These are phyloP conservation scores for Solanum arcanum DNA, from an alignment of 257 asterid species.

Conservation along the genomic window DNA sequence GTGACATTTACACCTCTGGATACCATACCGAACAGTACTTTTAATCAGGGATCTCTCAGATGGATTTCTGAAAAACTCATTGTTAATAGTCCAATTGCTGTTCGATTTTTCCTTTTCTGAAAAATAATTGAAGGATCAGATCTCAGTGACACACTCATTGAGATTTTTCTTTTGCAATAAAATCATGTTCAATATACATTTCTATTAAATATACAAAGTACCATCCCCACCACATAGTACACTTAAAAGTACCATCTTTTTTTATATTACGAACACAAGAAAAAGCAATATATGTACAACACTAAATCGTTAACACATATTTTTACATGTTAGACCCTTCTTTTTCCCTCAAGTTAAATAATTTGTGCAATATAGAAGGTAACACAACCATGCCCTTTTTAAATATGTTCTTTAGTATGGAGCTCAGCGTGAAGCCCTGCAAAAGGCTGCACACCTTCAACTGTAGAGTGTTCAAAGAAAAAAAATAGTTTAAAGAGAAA, in stretches of 20 bases:
- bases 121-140: not conserved
- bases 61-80: slow-evolving; percentile 13
- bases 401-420: slow-evolving; percentile 9
- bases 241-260: not conserved
- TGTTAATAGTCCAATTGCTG: slow-evolving; percentile 13
- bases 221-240: not conserved
- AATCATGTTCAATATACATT: not conserved
- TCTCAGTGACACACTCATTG: not conserved
- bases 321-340: not conserved
- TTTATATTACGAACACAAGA: not conserved
- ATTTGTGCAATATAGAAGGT: slow-evolving; percentile 37
- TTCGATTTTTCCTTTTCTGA: not conserved
- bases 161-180: not conserved
- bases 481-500: not conserved
- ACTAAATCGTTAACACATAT: not conserved
- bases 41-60: slow-evolving; percentile 11
- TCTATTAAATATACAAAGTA: no score
- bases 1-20: slow-evolving; percentile 4
- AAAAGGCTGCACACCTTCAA: slow-evolving; percentile 65
- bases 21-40: not conserved
- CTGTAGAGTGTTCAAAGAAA: not conserved
- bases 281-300: not conserved
- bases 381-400: slow-evolving; percentile 19
- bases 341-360: slow-evolving; percentile 9
- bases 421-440: slow-evolving; percentile 20